These are phyloP conservation scores for Hanseniaspora occidentalis DNA, from an alignment of 805 yeast species.

Conservation along the genomic window DNA sequence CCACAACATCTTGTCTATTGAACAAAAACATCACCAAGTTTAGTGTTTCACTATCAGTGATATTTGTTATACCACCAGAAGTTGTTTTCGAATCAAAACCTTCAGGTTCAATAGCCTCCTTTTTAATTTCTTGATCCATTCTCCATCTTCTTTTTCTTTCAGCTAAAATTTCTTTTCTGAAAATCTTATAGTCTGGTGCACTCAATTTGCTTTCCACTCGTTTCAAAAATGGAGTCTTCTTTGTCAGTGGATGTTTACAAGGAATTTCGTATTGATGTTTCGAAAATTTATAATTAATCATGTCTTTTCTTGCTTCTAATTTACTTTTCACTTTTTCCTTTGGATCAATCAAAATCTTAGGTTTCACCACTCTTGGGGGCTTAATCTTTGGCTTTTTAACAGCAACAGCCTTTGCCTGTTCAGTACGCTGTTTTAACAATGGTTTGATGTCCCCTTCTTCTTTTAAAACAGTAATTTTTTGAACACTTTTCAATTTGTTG, in stretches of 20 bases:
- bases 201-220: conserved; percentile 14
- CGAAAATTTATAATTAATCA: conserved; percentile 2
- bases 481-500: no score
- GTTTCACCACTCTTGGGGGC: no score
- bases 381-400: conserved; percentile 9
- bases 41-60: conserved; percentile 20
- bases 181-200: conserved; percentile 11
- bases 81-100: background rate
- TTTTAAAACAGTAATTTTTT: no score
- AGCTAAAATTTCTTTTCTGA: conserved; percentile 19
- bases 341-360: no score
- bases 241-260: conserved; percentile 4
- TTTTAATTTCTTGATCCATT: conserved; percentile 3
- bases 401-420: background rate
- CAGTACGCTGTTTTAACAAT: no score
- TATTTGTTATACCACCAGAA: conserved; percentile 9
- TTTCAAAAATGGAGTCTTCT: conserved; percentile 12
- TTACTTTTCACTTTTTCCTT: conserved; percentile 5
- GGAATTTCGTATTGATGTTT: conserved; percentile 6
- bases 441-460: no score
- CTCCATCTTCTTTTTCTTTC: conserved; percentile 26
- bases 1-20: conserved; percentile 18
- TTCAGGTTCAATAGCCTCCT: conserved; percentile 34
- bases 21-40: conserved; percentile 19
- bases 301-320: conserved; percentile 3